Percentiles rank a stretch among this genome's conserved stretches.
Evolutionary conservation across 257 asterid genomes (phyloP).

Genomic region (Gentiana straminea): DNA sequence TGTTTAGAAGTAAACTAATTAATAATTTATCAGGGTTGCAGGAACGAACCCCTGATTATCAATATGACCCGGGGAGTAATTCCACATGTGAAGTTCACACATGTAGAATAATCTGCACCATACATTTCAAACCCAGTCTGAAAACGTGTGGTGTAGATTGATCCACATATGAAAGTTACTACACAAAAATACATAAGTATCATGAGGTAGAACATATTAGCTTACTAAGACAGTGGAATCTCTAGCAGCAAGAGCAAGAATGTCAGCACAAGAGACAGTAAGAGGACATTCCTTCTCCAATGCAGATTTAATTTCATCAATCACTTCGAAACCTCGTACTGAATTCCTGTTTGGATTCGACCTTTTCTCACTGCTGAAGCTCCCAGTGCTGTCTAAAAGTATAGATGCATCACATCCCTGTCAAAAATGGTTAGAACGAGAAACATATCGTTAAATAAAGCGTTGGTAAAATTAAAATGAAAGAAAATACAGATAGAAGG

Average conservation of each 20-base stretch:
- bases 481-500: background rate
- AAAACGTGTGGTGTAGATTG: too few species aligned
- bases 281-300: conserved; percentile 71
- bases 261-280: conserved; percentile 87
- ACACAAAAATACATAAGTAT: too few species aligned
- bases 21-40: too few species aligned
- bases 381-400: conserved; percentile 54
- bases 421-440: conserved; percentile 1
- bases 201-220: background rate
- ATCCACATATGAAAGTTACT: too few species aligned
- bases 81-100: background rate
- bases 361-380: conserved; percentile 48
- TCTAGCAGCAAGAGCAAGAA: conserved; percentile 75
- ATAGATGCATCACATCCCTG: conserved; percentile 94
- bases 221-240: conserved; percentile 73
- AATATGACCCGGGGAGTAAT: too few species aligned
- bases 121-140: too few species aligned
- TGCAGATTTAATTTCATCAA: conserved; percentile 76
- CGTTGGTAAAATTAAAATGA: background rate
- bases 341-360: conserved; percentile 78
- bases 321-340: conserved; percentile 74
- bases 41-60: too few species aligned
- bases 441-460: background rate
- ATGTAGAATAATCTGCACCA: too few species aligned
- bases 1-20: too few species aligned